Base-by-base conservation (phyloP, 2,329 filamentous ascomycete genomes). In the Aulographum hederae region DNA sequence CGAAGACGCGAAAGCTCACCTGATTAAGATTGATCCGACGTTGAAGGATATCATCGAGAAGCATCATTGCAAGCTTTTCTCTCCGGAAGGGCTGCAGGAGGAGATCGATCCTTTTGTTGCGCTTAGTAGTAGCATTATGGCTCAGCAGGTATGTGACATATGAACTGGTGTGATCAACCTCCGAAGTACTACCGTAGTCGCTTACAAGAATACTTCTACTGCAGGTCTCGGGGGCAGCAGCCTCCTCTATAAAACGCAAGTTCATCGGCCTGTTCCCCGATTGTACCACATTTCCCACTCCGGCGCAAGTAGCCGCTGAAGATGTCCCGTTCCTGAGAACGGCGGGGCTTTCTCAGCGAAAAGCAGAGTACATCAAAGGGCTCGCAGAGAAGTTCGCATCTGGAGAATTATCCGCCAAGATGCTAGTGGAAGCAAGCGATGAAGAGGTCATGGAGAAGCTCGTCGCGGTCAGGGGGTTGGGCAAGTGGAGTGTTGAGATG, bases 401-500 rank as follows among this genome's bases (percentile, higher is more conserved):
- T 2, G 81, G 81, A 11, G 79, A 86, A 44, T 60, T 95, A 32
- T 78, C 68, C 28, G 75, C 81, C 8, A 57, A 67, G 39, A 73
- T 89, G 63, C 66, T 95, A 14, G 68, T 79, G 32, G 69, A 71
- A 21, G 82, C 81, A 2, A 68, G 72, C 4, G 89, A 98, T 50
- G 85, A 92, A 31, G 79, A 92, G 42, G 67, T 98, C 5, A 63
- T 94, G 39, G 69, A 78, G 52, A 76, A 69, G 50, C 62, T 98
- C 30, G 81, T 78, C 30, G 79, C 84, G 1, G 84, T 98, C 4
- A 67, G 86, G 6, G 89, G 89, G 0, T 57, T 95, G 31, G 89
- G 89, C 0, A 67, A 65, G 33, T 95, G 89, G 89, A 85, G 76
- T 30, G 84, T 92, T 11, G 85, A 94, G 60, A 95, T 98, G 89